Evolutionary conservation across 108 stramenopile genomes (phyloP).

Genomic region (Cyclotella sp.): DNA sequence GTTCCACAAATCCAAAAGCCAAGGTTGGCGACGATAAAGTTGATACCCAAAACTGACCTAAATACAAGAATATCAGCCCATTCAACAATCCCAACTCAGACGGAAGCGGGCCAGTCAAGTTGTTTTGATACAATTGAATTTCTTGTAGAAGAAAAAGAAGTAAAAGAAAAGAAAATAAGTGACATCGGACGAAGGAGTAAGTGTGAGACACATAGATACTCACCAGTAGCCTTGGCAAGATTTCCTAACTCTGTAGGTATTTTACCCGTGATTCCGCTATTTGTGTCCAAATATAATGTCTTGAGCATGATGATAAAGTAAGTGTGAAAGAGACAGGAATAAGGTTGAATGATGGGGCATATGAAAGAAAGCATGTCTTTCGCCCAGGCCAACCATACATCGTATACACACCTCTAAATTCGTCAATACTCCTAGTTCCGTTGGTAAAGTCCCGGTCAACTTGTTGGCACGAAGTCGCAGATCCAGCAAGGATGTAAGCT

Average conservation of each 20-base stretch:
- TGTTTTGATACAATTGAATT: constrained; percentile 51
- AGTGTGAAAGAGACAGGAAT: background rate
- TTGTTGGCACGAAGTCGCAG: constrained; percentile 43
- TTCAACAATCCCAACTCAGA: constrained; percentile 56
- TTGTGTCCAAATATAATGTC: constrained; percentile 50
- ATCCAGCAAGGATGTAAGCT: constrained; percentile 42
- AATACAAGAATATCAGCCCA: constrained; percentile 41
- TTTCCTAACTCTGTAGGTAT: constrained; percentile 60
- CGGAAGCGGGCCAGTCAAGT: constrained; percentile 72
- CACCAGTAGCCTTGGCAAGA: constrained; percentile 44
- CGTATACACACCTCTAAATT: constrained; percentile 17
- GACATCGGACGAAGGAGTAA: background rate
- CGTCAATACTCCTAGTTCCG: constrained; percentile 33
- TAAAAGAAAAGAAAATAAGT: background rate
- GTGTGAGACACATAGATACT: constrained; percentile 6
- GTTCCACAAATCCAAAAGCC: background rate
- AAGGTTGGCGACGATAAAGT: background rate
- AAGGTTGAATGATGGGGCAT: constrained; percentile 7
- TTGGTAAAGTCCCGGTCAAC: constrained; percentile 45
- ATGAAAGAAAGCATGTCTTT: too few species aligned
- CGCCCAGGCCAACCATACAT: too few species aligned
- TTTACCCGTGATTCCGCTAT: constrained; percentile 57
- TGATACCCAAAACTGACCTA: constrained; percentile 11
- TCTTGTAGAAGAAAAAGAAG: constrained; percentile 2
- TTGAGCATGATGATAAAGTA: background rate